Evolutionary conservation across 2,329 filamentous ascomycete genomes (phyloP), one percentile per base, ranked within the genome.

Genomic region (Incumbomyces delicatus): DNA sequence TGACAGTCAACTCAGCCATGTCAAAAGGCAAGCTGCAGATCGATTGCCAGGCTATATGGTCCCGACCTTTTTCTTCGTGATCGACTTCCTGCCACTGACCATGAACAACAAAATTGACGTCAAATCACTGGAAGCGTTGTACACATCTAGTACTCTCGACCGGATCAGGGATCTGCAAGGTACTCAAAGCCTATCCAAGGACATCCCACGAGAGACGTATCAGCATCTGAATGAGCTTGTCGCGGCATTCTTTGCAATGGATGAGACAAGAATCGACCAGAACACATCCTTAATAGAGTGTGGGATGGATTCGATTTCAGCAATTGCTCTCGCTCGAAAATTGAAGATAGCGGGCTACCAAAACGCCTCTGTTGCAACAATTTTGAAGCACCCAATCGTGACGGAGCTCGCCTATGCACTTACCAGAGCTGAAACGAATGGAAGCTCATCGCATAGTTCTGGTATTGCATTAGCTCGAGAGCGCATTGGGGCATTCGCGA

Each of bases 31-130:
- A n/a, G 95, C 88, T 55, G 75, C 76, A 30, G 69, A 76, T 1
- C 78, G 72, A 17, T 73, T 95, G 2, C 85, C 89, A 0, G 76
- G 75, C 0, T 95, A 95, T 61, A 95, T 95, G 89, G 77, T 95
- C 1, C 90, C 89, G 1, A 89, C 87, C 0, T 86, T 92, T 58
- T 80, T 94, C 49, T 69, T 95, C 18, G 76, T 76, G 2, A 66
- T 95, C 6, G 74, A 80, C 0, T 73, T 69, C 6, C 80, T 95
- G 45, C 89, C 89, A 0, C 70, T 95, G 0, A 94, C 87, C 1
- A 70, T 85, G 6, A 95, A 95, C 62, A 95, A 95, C 64, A 95
- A 95, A 61, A 83, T 84, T 0, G 88, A 95, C 57, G 72, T 74
- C 6, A 90, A 84, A 58, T 70, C 73, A 31, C 66, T 95, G 2